phyloP scores from a whole-genome alignment of 1,284 basidiomycete species.

The Tylopilus sp. region DNA sequence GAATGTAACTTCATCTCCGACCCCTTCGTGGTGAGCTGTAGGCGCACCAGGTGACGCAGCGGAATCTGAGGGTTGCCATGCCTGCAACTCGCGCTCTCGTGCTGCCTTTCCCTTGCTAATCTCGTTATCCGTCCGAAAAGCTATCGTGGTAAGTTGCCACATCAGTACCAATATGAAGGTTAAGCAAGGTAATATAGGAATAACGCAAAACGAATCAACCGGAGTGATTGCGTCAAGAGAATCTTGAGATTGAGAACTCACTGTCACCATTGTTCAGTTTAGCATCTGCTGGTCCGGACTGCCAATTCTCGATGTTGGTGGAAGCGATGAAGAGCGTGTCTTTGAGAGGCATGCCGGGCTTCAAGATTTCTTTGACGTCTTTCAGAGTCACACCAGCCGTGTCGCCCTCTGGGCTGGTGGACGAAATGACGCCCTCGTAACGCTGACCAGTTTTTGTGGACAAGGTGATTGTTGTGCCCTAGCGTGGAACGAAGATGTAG shows the following conservation, averaged over 20 bases:
- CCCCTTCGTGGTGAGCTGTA: constrained; percentile 21
- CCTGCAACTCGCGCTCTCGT: constrained; percentile 78
- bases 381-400: constrained; percentile 66
- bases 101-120: constrained; percentile 60
- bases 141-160: constrained; percentile 36
- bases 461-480: constrained; percentile 73
- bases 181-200: background rate
- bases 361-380: constrained; percentile 65
- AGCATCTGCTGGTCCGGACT: constrained; percentile 68
- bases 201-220: background rate
- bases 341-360: constrained; percentile 59
- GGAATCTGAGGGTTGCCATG: constrained; percentile 57
- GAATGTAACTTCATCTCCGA: constrained; percentile 65
- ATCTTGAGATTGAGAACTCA: constrained; percentile 33
- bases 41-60: constrained; percentile 20
- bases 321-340: constrained; percentile 64
- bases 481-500: constrained; percentile 19
- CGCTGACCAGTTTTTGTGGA: constrained; percentile 61
- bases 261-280: constrained; percentile 62
- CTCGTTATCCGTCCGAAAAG: constrained; percentile 85
- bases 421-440: constrained; percentile 64
- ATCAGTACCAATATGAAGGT: constrained; percentile 15
- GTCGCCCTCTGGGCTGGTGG: constrained; percentile 61
- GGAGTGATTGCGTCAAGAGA: background rate
- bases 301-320: constrained; percentile 65